Evolutionary conservation across 2,329 filamentous ascomycete species (phyloP).

Genomic region (Phoma sp.): DNA sequence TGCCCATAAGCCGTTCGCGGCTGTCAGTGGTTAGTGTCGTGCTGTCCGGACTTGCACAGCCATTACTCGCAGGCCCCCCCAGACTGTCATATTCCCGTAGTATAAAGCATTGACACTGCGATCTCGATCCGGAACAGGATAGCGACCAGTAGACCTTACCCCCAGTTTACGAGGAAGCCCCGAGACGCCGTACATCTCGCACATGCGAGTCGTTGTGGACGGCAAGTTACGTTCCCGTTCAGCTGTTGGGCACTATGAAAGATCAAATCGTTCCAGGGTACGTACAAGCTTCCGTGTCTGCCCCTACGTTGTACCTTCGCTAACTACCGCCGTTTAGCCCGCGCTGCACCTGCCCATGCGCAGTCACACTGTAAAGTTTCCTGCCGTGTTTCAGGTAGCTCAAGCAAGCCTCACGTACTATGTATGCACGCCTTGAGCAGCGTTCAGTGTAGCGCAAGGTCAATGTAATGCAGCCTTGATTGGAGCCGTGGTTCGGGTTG

Average conservation of each 20-base stretch:
- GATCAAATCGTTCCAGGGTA: conserved; percentile 10
- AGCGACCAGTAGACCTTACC: not conserved
- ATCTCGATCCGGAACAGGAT: not conserved
- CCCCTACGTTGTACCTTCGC: not conserved
- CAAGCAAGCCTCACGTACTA: not conserved
- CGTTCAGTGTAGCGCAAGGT: too few species aligned
- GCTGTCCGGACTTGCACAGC: too few species aligned
- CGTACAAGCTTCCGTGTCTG: conserved; percentile 1
- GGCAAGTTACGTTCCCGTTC: conserved; percentile 4
- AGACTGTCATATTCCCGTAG: too few species aligned
- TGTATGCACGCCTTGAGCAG: not conserved
- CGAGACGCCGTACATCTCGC: not conserved
- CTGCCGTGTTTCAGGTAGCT: conserved; percentile 10
- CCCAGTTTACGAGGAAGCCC: not conserved
- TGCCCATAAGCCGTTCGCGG: too few species aligned
- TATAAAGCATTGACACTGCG: too few species aligned
- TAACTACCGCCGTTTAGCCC: conserved; percentile 7
- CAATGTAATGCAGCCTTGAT: too few species aligned
- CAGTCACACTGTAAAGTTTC: conserved; percentile 7
- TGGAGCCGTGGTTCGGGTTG: too few species aligned
- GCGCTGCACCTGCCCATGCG: conserved; percentile 9
- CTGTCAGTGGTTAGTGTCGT: too few species aligned
- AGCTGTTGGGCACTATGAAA: conserved; percentile 3
- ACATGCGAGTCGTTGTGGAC: conserved; percentile 1
- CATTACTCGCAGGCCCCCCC: too few species aligned